A percentile compares a stretch with the other conserved stretches of the same genome.
Evolutionary conservation across 306 rosid species (phyloP).

Genomic region (Pyrus pyrifolia): DNA sequence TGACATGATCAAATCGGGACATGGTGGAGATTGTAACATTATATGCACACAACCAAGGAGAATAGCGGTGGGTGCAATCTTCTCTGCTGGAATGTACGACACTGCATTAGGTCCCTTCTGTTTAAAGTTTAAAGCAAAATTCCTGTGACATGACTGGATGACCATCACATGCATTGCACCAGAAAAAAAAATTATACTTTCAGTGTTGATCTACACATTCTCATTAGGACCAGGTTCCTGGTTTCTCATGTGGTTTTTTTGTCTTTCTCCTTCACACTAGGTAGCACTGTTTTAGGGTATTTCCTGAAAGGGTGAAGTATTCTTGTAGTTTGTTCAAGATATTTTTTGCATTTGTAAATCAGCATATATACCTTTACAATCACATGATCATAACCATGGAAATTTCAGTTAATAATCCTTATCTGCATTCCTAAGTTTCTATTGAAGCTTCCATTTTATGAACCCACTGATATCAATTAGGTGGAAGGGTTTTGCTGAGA

Average conservation of each 20-base stretch:
- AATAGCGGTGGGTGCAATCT: slow-evolving; percentile 54
- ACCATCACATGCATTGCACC: background rate
- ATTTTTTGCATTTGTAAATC: background rate
- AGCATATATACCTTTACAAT: background rate
- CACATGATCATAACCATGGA: background rate
- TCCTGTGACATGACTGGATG: background rate
- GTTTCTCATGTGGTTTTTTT: background rate
- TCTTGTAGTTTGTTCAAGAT: background rate
- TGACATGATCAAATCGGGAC: slow-evolving; percentile 74
- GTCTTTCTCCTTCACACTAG: background rate
- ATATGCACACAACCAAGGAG: slow-evolving; percentile 97
- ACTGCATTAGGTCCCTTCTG: background rate
- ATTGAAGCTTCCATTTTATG: background rate
- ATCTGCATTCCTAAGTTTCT: background rate
- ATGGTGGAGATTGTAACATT: slow-evolving; percentile 74
- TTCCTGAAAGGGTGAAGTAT: background rate
- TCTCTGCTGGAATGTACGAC: slow-evolving; percentile 11
- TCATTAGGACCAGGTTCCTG: background rate
- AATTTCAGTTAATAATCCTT: background rate
- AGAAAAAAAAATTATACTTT: background rate
- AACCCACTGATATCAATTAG: background rate
- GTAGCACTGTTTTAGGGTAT: background rate
- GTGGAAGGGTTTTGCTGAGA: background rate
- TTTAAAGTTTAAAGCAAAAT: background rate
- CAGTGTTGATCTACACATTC: background rate